Base-by-base conservation (phyloP, 2,329 filamentous ascomycete genomes). In the Phyllosticta paracitricarpa region DNA sequence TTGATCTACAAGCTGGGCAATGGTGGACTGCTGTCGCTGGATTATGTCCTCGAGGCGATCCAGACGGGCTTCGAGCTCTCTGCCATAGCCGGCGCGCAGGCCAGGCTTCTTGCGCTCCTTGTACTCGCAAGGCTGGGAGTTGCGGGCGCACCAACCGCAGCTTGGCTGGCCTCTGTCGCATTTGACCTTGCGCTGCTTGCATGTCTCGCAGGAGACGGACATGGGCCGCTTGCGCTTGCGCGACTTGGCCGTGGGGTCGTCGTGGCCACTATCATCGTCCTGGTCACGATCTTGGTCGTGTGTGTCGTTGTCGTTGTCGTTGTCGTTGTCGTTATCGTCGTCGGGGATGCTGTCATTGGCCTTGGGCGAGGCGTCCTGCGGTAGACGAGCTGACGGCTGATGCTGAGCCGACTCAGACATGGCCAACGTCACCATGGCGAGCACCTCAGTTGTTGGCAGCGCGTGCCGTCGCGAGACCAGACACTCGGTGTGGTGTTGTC, bases 161-260 rank as follows among this genome's bases (percentile, higher is more conserved):
- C 84, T 83, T 1, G 89, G 89, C 68, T 90, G 87, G 4, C 85
- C 86, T 40, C 89, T 83, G 73, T 92, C 88, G 63, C 73, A 76
- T 75, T 76, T 75, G 58, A 90, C 88, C 80, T 92, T 93, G 77
- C 89, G 80, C 73, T 89, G 85, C 75, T 92, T 91, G 78, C 89
- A 91, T 58, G 89, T 80, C 75, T 92, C 89, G 70, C 89, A 83
- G 68, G 78, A 81, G 35, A 83, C 81, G 57, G 75, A 77, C 70
- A 81, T 74, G 53, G 78, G 78, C 61, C 81, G 72, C 70, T 79
- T 80, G 63, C 79, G 78, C 70, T 82, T 82, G 57, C 75, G 71
- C 40, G 66, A 69, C 30, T 56, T 56, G 54, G 17, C 26, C 40
- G 19, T 26, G 54, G 14, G 33, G 53, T 51, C 58, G 54, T 51